Percentiles rank a stretch among this genome's conserved stretches.
Conservation (phyloP, 2,329 filamentous ascomycete genomes). For the Talaromyces amestolkiae region DNA sequence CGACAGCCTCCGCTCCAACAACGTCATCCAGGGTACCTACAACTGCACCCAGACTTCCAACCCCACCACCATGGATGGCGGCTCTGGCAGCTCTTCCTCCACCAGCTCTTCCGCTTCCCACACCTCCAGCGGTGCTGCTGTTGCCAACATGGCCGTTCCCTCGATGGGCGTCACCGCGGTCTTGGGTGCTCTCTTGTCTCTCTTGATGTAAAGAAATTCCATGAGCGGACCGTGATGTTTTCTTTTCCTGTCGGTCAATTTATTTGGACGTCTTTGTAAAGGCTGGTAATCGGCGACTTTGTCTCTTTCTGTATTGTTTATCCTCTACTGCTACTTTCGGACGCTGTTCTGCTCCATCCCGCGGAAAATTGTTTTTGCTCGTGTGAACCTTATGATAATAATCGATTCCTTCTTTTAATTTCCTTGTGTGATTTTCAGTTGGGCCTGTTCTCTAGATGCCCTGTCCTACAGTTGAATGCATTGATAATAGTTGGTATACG, state of each 20-base stretch:
- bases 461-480: constrained; percentile 3
- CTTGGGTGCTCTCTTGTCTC: constrained; percentile 46
- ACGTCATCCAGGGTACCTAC: constrained; percentile 49
- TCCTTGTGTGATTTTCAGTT: neutral
- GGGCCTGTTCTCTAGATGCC: constrained; percentile 6
- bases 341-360: constrained; percentile 13
- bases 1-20: constrained; percentile 40
- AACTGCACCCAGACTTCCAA: constrained; percentile 42
- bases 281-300: constrained; percentile 38
- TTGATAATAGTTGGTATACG: neutral
- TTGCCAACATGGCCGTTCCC: constrained; percentile 35
- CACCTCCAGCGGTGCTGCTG: constrained; percentile 39
- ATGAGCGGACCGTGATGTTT: constrained; percentile 35
- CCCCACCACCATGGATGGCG: constrained; percentile 37
- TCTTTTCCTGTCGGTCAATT: constrained; percentile 24
- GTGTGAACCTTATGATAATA: constrained; percentile 41
- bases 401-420: constrained; percentile 30
- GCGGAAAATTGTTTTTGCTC: constrained; percentile 20
- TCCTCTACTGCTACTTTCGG: constrained; percentile 10
- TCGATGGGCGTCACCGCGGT: constrained; percentile 44
- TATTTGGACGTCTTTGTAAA: constrained; percentile 35
- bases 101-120: constrained; percentile 23
- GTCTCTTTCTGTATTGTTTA: constrained; percentile 18
- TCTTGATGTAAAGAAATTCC: constrained; percentile 42
- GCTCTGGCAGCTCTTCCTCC: constrained; percentile 18